Percentiles rank a stretch among this genome's conserved stretches.
Evolutionary conservation across 179 eudicot species (phyloP).

Genomic region (Drosera spatulata): DNA sequence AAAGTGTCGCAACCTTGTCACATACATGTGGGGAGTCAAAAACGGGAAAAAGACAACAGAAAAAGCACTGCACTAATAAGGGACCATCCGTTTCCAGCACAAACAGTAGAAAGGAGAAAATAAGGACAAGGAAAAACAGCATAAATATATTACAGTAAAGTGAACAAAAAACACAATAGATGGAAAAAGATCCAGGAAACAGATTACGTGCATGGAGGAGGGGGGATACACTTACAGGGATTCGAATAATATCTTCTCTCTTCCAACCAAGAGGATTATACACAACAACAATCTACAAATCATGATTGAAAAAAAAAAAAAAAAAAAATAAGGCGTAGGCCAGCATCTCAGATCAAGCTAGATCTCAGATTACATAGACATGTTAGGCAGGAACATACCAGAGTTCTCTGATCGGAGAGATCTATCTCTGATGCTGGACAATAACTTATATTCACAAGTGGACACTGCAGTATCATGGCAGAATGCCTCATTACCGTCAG

Average conservation of each 20-base stretch:
- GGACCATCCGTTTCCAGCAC: too few relatives aligned
- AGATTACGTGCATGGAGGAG: too few relatives aligned
- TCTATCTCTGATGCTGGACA: conserved; percentile 86
- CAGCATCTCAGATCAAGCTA: neutral
- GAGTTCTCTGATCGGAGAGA: conserved; percentile 53
- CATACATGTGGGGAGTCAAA: too few relatives aligned
- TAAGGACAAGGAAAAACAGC: too few relatives aligned
- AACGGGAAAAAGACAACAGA: too few relatives aligned
- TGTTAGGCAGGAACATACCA: conserved; percentile 31
- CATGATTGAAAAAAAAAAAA: neutral
- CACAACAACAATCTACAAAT: conserved; percentile 62
- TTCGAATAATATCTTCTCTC: conserved; percentile 68
- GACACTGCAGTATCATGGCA: conserved; percentile 48
- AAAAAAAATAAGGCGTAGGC: conserved; percentile 4
- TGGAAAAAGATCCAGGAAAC: too few relatives aligned
- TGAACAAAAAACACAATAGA: too few relatives aligned
- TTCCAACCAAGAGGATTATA: conserved; percentile 95
- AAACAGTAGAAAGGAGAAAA: too few relatives aligned
- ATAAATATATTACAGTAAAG: too few relatives aligned
- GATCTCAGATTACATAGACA: neutral
- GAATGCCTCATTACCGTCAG: too few relatives aligned
- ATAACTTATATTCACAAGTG: conserved; percentile 79
- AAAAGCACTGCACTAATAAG: too few relatives aligned
- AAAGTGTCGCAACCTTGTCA: too few relatives aligned
- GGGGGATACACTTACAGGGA: conserved; percentile 63